Conservation (phyloP, 2,329 filamentous ascomycete species). For the Hypoxylon sp. region DNA sequence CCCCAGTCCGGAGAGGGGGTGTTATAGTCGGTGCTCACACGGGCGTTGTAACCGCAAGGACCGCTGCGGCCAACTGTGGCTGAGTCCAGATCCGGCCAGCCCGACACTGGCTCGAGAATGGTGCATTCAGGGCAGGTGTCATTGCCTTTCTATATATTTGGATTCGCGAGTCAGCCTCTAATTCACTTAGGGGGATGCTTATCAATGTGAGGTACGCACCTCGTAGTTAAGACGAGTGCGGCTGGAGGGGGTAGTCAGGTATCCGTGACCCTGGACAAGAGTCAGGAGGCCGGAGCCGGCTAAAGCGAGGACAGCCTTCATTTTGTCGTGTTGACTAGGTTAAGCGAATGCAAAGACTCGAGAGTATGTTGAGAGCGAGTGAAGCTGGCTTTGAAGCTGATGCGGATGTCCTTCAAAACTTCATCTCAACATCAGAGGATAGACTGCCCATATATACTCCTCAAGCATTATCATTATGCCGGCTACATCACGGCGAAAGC, state of each 20-base stretch:
- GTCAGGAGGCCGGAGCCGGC: constrained; percentile 21
- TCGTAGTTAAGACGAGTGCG: constrained; percentile 55
- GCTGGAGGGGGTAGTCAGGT: constrained; percentile 54
- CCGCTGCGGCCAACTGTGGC: constrained; percentile 58
- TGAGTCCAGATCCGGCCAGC: constrained; percentile 58
- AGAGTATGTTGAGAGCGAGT: neutral
- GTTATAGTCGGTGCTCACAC: constrained; percentile 63
- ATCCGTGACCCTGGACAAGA: constrained; percentile 53
- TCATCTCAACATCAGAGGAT: constrained; percentile 10
- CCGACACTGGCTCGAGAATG: constrained; percentile 60
- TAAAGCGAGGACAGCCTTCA: constrained; percentile 27
- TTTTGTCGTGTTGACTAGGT: constrained; percentile 9
- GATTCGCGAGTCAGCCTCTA: constrained; percentile 14
- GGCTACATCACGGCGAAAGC: constrained; percentile 14
- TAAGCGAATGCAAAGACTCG: constrained; percentile 12
- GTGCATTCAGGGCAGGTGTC: constrained; percentile 64
- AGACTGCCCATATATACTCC: constrained; percentile 3
- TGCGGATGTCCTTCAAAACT: constrained; percentile 11
- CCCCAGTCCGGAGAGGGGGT: constrained; percentile 56
- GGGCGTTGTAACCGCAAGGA: constrained; percentile 63
- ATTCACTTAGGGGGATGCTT: neutral
- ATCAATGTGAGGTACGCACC: constrained; percentile 42
- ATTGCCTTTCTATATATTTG: constrained; percentile 50
- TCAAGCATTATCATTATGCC: neutral
- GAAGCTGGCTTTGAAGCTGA: constrained; percentile 8